Evolutionary conservation across 176 grass and related monocot species (phyloP), one percentile per base, ranked within the genome.

Genomic region (Lolium perenne): DNA sequence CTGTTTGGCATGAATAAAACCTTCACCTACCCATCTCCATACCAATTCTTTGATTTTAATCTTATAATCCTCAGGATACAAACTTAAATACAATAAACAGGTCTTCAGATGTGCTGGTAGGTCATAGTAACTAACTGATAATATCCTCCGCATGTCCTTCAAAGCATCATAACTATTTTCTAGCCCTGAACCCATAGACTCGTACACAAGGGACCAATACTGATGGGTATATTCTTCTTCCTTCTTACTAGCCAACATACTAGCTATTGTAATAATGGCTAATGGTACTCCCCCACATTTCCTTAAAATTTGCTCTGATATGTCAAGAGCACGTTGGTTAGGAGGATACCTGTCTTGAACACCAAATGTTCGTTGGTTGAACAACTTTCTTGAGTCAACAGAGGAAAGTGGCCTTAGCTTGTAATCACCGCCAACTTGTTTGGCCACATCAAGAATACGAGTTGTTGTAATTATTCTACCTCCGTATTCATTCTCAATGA

Each of bases 261-360:
- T 0, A 8, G 59, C 48, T 18, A 20, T 78, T 0, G 83, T 78
- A 8, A 85, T 57, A 5, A 85, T 85, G 18, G 83, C 83, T 38
- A 85, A 69, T 9, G 83, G 83, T 7, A 85, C 61, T 43, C 74
- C 83, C 17, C 74, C 83, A 46, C 83, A 85, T 85, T 55, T 85
- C 8, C 7, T 20, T 26, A 85, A 29, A 57, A 85, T 85, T 0
- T 78, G 56, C 0, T 41, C 4, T 1, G 72, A 76, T 21, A 65
- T 6, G 64, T 51, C 4, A 78, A 3, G 14, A 45, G 43, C 43
- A 20, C 77, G 56, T 13, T 77, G 2, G 21, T 1, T 17, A 11
- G 64, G 14, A 18, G 59, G 59, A 18, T 20, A 55, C 65, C 9
- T 67, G 0, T 67, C 35, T 26, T 67, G 45, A 55, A 0, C 2